Conservation (phyloP, 345 rosid species). For the Rhodamnia argentea region DNA sequence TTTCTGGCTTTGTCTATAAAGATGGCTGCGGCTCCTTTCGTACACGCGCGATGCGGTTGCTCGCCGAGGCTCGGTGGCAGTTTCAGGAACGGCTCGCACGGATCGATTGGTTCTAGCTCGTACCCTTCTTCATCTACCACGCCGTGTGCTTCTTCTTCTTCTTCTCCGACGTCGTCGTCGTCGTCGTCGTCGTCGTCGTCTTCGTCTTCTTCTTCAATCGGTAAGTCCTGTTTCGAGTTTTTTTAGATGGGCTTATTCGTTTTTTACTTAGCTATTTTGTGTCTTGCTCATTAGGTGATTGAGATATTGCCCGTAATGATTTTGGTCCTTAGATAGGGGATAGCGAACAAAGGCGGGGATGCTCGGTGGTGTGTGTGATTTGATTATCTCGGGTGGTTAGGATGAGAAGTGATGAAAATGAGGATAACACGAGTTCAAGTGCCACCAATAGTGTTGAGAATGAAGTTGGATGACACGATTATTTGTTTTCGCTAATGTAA, state of each 20-base stretch:
- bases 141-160: constrained; percentile 21
- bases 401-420: not conserved
- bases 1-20: not conserved
- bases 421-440: not conserved
- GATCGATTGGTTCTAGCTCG: constrained; percentile 12
- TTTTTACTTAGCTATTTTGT: not conserved
- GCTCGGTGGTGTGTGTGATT: not conserved
- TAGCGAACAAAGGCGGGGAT: not conserved
- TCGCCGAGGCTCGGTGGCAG: constrained; percentile 11
- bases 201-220: constrained; percentile 24
- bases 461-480: not conserved
- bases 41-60: constrained; percentile 34
- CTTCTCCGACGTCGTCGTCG: not conserved
- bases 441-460: not conserved
- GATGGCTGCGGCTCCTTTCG: constrained; percentile 35
- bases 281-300: not conserved
- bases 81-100: constrained; percentile 14
- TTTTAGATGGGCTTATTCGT: constrained; percentile 1
- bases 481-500: not conserved
- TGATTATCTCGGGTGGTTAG: not conserved
- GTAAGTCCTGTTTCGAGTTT: constrained; percentile 14
- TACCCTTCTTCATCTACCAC: constrained; percentile 25
- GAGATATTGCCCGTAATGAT: not conserved
- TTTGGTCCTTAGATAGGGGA: not conserved
- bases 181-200: constrained; percentile 8